Percentiles rank a stretch among this genome's conserved stretches.
Evolutionary conservation across 1,284 basidiomycete species (phyloP).

Genomic region (Malassezia furfur): DNA sequence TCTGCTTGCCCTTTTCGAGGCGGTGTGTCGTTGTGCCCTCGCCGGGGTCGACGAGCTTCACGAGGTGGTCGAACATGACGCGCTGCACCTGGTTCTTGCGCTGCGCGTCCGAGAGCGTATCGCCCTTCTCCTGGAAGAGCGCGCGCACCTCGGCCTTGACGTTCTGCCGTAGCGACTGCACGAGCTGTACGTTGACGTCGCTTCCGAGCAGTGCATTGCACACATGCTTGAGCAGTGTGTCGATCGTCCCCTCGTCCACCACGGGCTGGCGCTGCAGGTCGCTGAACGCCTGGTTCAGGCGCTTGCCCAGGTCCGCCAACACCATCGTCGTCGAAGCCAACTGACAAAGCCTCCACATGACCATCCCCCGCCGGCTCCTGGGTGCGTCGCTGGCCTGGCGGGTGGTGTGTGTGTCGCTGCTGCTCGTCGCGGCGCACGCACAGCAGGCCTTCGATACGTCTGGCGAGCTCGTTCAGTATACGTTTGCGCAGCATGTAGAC

Average conservation of each 20-base stretch:
- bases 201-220: conserved; percentile 86
- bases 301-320: conserved; percentile 84
- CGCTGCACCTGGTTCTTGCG: conserved; percentile 40
- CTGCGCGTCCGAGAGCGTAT: conserved; percentile 31
- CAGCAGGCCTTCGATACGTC: conserved; percentile 38
- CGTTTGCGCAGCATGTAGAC: conserved; percentile 13
- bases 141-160: conserved; percentile 63
- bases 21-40: conserved; percentile 29
- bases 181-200: conserved; percentile 96
- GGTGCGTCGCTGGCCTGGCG: conserved; percentile 12
- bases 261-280: conserved; percentile 66
- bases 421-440: conserved; percentile 18
- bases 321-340: conserved; percentile 59
- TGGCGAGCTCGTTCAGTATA: conserved; percentile 21
- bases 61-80: conserved; percentile 89
- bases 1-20: conserved; percentile 69
- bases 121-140: conserved; percentile 39
- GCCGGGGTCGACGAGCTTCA: conserved; percentile 72
- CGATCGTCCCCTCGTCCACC: conserved; percentile 65
- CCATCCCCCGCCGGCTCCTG: background rate
- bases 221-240: conserved; percentile 75
- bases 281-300: conserved; percentile 83
- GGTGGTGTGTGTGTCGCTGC: conserved; percentile 6
- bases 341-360: conserved; percentile 2
- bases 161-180: conserved; percentile 72